Evolutionary conservation across 1,284 basidiomycete species (phyloP).

Genomic region (Boletus semigastroideus): DNA sequence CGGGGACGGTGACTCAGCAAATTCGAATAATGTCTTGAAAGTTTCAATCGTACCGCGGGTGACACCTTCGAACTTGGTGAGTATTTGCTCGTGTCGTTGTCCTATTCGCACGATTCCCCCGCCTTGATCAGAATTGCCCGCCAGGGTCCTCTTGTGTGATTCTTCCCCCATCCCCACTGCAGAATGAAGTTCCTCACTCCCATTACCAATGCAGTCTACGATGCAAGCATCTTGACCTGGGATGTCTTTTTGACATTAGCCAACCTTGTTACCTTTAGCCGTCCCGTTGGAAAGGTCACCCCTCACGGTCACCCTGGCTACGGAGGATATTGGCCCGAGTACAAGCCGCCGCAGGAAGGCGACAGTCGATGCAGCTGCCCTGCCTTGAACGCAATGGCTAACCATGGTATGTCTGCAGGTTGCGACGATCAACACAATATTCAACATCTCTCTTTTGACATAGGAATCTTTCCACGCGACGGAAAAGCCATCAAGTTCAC

Average conservation of each 20-base stretch:
- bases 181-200: constrained; percentile 14
- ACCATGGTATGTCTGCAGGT: constrained; percentile 54
- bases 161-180: not conserved
- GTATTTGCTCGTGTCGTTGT: not conserved
- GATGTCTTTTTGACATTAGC: constrained; percentile 53
- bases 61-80: not conserved
- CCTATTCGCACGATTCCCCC: not conserved
- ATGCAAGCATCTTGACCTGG: constrained; percentile 42
- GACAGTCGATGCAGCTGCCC: constrained; percentile 72
- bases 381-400: constrained; percentile 70
- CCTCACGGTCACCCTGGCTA: constrained; percentile 55
- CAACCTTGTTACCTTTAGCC: constrained; percentile 54
- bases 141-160: not conserved
- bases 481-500: constrained; percentile 67
- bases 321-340: constrained; percentile 69
- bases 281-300: constrained; percentile 50
- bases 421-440: not conserved
- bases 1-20: not conserved
- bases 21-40: not conserved
- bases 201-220: constrained; percentile 15
- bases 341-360: constrained; percentile 50
- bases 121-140: constrained; percentile 8
- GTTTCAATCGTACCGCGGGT: not conserved
- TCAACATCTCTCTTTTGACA: not conserved
- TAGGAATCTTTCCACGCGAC: constrained; percentile 66